phyloP scores from a whole-genome alignment of 2,329 filamentous ascomycete species.

The Gnomoniopsis sp. region DNA sequence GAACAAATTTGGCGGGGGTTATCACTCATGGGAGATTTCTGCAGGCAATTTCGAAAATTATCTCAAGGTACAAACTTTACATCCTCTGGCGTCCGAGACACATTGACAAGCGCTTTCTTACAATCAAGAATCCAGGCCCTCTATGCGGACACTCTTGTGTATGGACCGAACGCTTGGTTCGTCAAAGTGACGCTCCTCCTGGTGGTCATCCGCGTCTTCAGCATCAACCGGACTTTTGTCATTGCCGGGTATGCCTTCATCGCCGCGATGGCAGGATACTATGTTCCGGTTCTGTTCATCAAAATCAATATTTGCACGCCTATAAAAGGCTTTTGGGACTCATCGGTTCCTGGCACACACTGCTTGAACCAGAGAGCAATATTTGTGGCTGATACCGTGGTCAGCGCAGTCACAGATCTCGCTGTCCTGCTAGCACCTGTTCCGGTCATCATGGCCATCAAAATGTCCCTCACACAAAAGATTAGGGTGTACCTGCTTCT shows the following conservation, averaged over 20 bases:
- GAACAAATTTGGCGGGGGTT: constrained; percentile 4
- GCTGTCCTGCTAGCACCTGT: constrained; percentile 4
- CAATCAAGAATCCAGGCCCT: not conserved
- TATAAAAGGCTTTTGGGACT: constrained; percentile 8
- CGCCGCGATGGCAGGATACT: constrained; percentile 3
- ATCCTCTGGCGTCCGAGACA: not conserved
- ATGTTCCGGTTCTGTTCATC: constrained; percentile 7
- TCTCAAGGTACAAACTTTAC: constrained; percentile 1
- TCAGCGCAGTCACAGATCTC: constrained; percentile 6
- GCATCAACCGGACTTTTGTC: not conserved
- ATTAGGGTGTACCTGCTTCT: constrained; percentile 4
- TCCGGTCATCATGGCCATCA: not conserved
- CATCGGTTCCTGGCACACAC: not conserved
- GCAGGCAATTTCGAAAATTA: not conserved
- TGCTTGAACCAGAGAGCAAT: constrained; percentile 6
- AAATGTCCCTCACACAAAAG: not conserved
- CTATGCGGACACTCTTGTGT: constrained; percentile 8
- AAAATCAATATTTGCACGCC: constrained; percentile 8
- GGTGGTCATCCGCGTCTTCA: constrained; percentile 8
- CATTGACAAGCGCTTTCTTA: not conserved
- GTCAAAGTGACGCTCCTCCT: constrained; percentile 7
- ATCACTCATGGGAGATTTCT: constrained; percentile 9
- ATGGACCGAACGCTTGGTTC: constrained; percentile 10
- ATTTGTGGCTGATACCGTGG: constrained; percentile 7
- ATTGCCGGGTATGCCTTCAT: constrained; percentile 8